Conservation (phyloP, 441 rosid species). For the Populus hybrid region DNA sequence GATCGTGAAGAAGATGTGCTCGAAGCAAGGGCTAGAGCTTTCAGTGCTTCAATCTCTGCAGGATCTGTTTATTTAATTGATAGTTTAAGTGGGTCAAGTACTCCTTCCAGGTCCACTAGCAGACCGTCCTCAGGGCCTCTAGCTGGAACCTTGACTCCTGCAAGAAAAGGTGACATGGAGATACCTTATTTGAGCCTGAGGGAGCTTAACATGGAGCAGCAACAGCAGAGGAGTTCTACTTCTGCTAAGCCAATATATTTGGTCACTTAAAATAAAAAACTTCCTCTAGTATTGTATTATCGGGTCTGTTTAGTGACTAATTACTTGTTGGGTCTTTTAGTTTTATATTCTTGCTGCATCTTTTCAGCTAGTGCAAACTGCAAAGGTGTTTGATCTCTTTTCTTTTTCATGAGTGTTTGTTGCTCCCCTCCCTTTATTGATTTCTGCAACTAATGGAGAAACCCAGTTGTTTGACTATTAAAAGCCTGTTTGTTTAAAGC, state of each 20-base stretch:
- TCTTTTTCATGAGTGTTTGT: neutral
- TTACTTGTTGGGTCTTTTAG: neutral
- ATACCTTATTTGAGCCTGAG: conserved; percentile 71
- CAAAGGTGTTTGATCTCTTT: conserved; percentile 8
- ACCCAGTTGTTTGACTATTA: conserved; percentile 21
- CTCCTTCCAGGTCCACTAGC: conserved; percentile 47
- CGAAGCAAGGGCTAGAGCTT: conserved; percentile 43
- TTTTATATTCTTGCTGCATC: neutral
- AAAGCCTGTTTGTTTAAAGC: too few relatives aligned
- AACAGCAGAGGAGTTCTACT: conserved; percentile 43
- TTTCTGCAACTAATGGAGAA: conserved; percentile 21
- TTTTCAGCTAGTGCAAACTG: conserved; percentile 16
- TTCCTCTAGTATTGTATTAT: neutral
- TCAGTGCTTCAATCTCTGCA: conserved; percentile 46
- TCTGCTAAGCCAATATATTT: conserved; percentile 68
- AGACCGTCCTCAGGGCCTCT: conserved; percentile 58
- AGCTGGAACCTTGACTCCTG: conserved; percentile 53
- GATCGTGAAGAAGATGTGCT: conserved; percentile 35
- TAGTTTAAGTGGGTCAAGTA: conserved; percentile 55
- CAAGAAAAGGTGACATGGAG: conserved; percentile 39
- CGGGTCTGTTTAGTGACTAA: neutral
- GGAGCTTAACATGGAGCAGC: conserved; percentile 67
- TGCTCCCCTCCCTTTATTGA: conserved; percentile 16
- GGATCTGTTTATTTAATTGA: conserved; percentile 74
- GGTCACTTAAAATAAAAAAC: conserved; percentile 43